These are phyloP conservation scores for Spergularia bocconei DNA, from an alignment of 148 eudicot genomes.

Conservation along the genomic window DNA sequence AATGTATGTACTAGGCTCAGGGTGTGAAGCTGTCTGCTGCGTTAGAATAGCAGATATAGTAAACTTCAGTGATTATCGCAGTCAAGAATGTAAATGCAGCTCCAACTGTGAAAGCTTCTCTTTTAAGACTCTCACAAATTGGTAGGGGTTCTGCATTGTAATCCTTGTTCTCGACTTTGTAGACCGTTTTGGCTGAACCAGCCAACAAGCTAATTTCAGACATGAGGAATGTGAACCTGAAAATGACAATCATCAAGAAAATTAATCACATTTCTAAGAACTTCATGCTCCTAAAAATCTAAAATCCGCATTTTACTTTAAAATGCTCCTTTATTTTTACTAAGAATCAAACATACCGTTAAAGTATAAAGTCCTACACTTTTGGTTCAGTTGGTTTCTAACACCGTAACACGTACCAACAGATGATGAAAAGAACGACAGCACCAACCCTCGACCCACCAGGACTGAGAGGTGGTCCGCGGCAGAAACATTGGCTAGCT, in stretches of 20 bases:
- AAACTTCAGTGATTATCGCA: constrained; percentile 59
- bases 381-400: no score
- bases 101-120: constrained; percentile 89
- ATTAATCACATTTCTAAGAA: neutral
- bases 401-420: constrained; percentile 79
- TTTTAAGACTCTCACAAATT: constrained; percentile 72
- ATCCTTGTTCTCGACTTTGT: constrained; percentile 54
- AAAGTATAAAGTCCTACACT: no score
- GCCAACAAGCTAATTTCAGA: constrained; percentile 77
- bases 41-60: constrained; percentile 58
- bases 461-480: constrained; percentile 71
- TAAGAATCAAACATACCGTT: no score
- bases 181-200: constrained; percentile 72
- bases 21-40: constrained; percentile 41
- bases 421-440: constrained; percentile 66
- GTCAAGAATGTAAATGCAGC: constrained; percentile 82
- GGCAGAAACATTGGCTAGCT: constrained; percentile 82
- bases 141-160: constrained; percentile 43
- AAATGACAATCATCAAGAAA: neutral
- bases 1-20: constrained; percentile 20
- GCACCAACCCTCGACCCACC: constrained; percentile 88
- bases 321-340: no score
- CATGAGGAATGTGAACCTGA: constrained; percentile 68
- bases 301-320: neutral
- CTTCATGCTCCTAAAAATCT: neutral